Conservation (phyloP, 106 monocot species). For the Chionographis japonica region DNA sequence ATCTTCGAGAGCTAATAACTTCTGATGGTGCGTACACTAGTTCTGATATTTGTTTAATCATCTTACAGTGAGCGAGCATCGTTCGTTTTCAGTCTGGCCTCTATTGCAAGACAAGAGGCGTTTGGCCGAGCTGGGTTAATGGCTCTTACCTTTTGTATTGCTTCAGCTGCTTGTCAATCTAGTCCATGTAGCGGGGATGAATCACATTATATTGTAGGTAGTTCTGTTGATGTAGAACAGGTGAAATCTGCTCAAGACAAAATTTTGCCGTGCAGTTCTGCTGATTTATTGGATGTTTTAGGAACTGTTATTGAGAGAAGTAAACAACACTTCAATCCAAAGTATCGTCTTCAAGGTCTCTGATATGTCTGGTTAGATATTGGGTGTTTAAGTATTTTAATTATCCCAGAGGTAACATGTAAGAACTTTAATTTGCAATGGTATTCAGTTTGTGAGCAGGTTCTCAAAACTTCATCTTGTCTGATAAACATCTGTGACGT, state of each 20-base stretch:
- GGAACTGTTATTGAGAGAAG: slow-evolving; percentile 66
- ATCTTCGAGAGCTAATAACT: too few species aligned
- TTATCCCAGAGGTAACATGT: too few species aligned
- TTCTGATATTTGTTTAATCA: neutral
- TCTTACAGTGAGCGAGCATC: slow-evolving; percentile 42
- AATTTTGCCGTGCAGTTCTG: slow-evolving; percentile 4
- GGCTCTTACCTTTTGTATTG: slow-evolving; percentile 75
- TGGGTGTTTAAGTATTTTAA: too few species aligned
- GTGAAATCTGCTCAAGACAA: slow-evolving; percentile 12
- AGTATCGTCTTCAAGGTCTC: slow-evolving; percentile 79
- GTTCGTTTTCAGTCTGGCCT: slow-evolving; percentile 55
- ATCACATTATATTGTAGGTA: neutral
- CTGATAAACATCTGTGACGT: slow-evolving; percentile 40
- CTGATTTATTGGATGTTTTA: slow-evolving; percentile 64
- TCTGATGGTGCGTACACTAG: neutral
- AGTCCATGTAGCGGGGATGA: neutral
- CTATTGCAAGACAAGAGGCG: slow-evolving; percentile 49
- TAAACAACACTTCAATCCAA: slow-evolving; percentile 93
- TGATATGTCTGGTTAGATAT: neutral
- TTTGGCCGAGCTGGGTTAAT: slow-evolving; percentile 89
- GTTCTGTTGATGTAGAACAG: neutral
- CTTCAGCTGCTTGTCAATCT: slow-evolving; percentile 50
- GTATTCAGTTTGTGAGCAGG: slow-evolving; percentile 72
- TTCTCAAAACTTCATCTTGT: slow-evolving; percentile 58
- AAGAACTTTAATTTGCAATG: neutral